Conservation (phyloP, 108 stramenopile genomes). For the Nannochloropsis salina region DNA sequence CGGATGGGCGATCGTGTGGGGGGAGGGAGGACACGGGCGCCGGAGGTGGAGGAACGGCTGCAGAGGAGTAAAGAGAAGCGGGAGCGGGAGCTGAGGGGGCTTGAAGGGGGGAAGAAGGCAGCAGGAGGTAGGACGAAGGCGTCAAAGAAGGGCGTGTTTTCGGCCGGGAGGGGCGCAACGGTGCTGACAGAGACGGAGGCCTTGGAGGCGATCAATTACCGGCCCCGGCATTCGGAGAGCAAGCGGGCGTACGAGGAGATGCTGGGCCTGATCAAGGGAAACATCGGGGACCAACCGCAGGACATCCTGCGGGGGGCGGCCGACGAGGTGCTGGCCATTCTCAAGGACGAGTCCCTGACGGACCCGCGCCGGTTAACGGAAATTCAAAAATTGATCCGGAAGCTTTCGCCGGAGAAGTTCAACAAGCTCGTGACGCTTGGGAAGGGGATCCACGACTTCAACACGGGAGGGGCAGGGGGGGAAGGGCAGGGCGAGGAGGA, state of each 20-base stretch:
- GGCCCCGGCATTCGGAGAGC: conserved; percentile 50
- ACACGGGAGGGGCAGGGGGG: conserved; percentile 43
- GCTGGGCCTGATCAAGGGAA: conserved; percentile 20
- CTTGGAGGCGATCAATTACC: conserved; percentile 49
- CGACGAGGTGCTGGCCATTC: conserved; percentile 72
- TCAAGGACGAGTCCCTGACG: conserved; percentile 68
- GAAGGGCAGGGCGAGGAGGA: conserved; percentile 44
- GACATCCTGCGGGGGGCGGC: conserved; percentile 80
- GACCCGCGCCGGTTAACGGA: conserved; percentile 72
- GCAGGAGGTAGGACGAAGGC: conserved; percentile 13
- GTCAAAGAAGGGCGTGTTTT: conserved; percentile 26
- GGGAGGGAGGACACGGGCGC: conserved; percentile 44
- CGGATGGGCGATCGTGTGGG: conserved; percentile 54
- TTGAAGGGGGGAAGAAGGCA: conserved; percentile 37
- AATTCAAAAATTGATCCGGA: conserved; percentile 68
- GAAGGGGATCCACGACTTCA: conserved; percentile 80
- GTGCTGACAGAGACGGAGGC: conserved; percentile 52
- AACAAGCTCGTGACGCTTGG: conserved; percentile 71
- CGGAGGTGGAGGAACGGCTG: conserved; percentile 40
- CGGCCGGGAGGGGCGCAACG: conserved; percentile 46
- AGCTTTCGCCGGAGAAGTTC: conserved; percentile 64
- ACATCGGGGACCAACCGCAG: conserved; percentile 79
- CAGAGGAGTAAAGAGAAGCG: conserved; percentile 35
- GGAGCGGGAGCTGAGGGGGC: conserved; percentile 39
- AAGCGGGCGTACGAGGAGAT: conserved; percentile 35